Percentiles rank a stretch among this genome's conserved stretches.
Evolutionary conservation across 2,329 filamentous ascomycete genomes (phyloP).

Genomic region (Fusarium torreyae): DNA sequence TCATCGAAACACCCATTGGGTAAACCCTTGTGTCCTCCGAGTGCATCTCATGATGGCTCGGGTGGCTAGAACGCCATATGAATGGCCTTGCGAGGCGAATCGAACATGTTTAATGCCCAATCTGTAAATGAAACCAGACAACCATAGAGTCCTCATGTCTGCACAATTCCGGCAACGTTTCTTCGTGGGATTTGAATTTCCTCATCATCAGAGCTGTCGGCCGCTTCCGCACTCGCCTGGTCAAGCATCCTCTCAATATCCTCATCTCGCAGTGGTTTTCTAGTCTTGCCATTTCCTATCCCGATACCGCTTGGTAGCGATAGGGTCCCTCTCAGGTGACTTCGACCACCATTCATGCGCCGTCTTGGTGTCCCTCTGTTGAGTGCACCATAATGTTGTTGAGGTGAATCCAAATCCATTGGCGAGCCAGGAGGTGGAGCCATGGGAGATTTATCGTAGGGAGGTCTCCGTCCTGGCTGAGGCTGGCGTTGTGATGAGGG

Average conservation of each 20-base stretch:
- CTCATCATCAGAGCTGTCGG: slow-evolving; percentile 71
- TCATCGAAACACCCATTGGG: background rate
- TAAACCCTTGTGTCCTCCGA: too few relatives aligned
- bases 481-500: slow-evolving; percentile 64
- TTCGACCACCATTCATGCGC: slow-evolving; percentile 59
- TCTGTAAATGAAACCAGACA: background rate
- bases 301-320: slow-evolving; percentile 67
- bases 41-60: too few relatives aligned
- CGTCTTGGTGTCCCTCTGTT: slow-evolving; percentile 60
- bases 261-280: slow-evolving; percentile 64
- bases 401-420: slow-evolving; percentile 64
- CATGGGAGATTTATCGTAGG: slow-evolving; percentile 64
- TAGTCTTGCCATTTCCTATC: slow-evolving; percentile 55
- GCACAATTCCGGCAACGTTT: slow-evolving; percentile 52
- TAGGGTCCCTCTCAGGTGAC: slow-evolving; percentile 58
- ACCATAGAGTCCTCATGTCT: slow-evolving; percentile 32
- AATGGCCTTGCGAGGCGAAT: background rate
- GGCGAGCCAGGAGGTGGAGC: slow-evolving; percentile 57
- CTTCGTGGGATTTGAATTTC: slow-evolving; percentile 66
- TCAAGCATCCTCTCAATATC: slow-evolving; percentile 74
- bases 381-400: slow-evolving; percentile 48
- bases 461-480: slow-evolving; percentile 61
- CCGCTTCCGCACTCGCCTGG: slow-evolving; percentile 63
- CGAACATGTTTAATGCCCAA: background rate
- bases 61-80: background rate